A percentile compares a stretch with the other conserved stretches of the same genome.
Conservation (phyloP, 2,329 filamentous ascomycete genomes). For the Nigrograna mackinnonii region DNA sequence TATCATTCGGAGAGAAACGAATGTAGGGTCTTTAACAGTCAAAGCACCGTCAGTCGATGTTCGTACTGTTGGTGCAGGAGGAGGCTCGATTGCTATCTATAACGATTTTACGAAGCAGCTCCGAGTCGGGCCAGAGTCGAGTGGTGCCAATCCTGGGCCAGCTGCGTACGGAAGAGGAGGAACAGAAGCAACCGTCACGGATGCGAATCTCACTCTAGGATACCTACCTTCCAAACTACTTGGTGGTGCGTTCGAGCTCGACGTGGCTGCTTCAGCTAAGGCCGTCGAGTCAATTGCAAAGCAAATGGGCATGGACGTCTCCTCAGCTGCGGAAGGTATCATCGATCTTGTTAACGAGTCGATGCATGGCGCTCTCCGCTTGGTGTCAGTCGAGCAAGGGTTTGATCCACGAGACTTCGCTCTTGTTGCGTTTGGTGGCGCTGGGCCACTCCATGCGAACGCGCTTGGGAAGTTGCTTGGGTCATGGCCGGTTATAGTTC, state of each 20-base stretch:
- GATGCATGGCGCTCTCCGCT: slow-evolving; percentile 55
- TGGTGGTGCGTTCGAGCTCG: slow-evolving; percentile 50
- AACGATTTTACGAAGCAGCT: slow-evolving; percentile 52
- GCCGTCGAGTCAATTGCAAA: slow-evolving; percentile 49
- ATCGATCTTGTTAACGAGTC: slow-evolving; percentile 55
- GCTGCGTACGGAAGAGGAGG: slow-evolving; percentile 56
- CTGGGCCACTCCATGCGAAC: slow-evolving; percentile 56
- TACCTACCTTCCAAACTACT: slow-evolving; percentile 52
- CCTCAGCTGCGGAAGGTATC: slow-evolving; percentile 52
- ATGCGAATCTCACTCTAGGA: slow-evolving; percentile 53
- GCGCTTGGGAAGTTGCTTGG: slow-evolving; percentile 54
- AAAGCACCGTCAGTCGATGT: slow-evolving; percentile 54
- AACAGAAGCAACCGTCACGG: slow-evolving; percentile 51
- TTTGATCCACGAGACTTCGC: slow-evolving; percentile 56
- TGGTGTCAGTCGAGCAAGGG: slow-evolving; percentile 57
- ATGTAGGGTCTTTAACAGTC: slow-evolving; percentile 49
- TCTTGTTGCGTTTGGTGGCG: slow-evolving; percentile 55
- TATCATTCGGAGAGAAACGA: slow-evolving; percentile 50
- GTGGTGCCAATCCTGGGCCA: slow-evolving; percentile 53
- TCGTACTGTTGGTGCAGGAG: slow-evolving; percentile 53
- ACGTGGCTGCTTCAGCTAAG: slow-evolving; percentile 45
- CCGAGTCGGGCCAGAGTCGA: slow-evolving; percentile 56
- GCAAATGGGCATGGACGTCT: slow-evolving; percentile 49
- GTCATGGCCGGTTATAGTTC: slow-evolving; percentile 58
- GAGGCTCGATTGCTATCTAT: slow-evolving; percentile 54